Percentiles rank a stretch among this genome's conserved stretches.
Conservation (phyloP, 2,329 filamentous ascomycete genomes). For the Trichoderma sp. region DNA sequence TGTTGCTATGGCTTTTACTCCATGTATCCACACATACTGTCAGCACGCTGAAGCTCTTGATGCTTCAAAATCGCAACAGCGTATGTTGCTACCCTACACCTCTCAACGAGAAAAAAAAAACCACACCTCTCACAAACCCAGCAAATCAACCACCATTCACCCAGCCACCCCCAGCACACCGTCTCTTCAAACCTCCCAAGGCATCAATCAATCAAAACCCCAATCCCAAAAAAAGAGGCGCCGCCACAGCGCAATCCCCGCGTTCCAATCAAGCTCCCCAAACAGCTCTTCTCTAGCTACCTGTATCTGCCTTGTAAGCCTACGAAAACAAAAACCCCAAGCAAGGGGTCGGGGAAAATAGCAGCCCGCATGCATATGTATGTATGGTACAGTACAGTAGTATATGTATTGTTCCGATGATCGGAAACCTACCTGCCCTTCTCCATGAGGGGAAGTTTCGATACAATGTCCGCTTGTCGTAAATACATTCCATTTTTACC, state of each 20-base stretch:
- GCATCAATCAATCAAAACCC: background rate
- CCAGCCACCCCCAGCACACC: background rate
- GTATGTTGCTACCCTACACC: background rate
- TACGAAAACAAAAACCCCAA: background rate
- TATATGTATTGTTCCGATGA: background rate
- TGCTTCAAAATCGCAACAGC: background rate
- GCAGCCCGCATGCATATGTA: background rate
- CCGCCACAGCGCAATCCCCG: background rate
- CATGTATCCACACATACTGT: background rate
- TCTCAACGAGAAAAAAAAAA: background rate
- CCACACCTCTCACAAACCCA: background rate
- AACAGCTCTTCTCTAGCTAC: background rate
- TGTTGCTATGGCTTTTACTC: background rate
- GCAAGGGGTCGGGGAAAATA: background rate
- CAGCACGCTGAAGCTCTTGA: background rate
- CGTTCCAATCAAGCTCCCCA: background rate
- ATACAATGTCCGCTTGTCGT: background rate
- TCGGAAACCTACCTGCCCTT: background rate
- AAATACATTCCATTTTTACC: background rate
- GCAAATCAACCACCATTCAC: background rate
- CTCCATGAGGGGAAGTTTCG: background rate
- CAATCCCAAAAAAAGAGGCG: background rate
- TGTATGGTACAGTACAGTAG: background rate
- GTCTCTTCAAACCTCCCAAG: background rate
- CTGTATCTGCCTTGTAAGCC: conserved; percentile 5